A percentile compares a stretch with the other conserved stretches of the same genome.
Conservation (phyloP, 2,329 filamentous ascomycete genomes). For the Cadophora sp. region DNA sequence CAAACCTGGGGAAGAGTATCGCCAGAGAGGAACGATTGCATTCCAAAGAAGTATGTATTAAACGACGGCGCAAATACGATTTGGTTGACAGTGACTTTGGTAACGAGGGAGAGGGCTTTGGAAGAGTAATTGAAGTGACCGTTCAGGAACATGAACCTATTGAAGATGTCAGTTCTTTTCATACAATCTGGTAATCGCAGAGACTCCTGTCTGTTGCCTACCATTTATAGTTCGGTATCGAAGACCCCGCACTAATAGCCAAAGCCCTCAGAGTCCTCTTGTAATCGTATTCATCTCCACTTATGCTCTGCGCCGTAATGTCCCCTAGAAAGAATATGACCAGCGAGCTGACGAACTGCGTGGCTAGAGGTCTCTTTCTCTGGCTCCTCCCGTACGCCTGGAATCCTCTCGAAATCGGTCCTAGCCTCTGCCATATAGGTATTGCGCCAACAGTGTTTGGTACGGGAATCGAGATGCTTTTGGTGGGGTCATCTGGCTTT, state of each 20-base stretch:
- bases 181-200: background rate
- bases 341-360: conserved; percentile 77
- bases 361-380: conserved; percentile 74
- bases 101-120: conserved; percentile 70
- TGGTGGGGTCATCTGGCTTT: conserved; percentile 35
- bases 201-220: conserved; percentile 51
- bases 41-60: conserved; percentile 82
- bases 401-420: conserved; percentile 60
- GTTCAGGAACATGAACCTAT: conserved; percentile 80
- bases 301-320: conserved; percentile 75
- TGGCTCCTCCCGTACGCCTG: conserved; percentile 75
- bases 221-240: conserved; percentile 85
- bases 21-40: conserved; percentile 78
- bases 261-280: conserved; percentile 74
- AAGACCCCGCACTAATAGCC: conserved; percentile 73
- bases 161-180: conserved; percentile 1
- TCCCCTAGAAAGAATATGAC: conserved; percentile 83
- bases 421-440: conserved; percentile 62
- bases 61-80: conserved; percentile 81
- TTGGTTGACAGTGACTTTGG: conserved; percentile 85
- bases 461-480: conserved; percentile 50
- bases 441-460: conserved; percentile 50
- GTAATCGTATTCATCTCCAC: conserved; percentile 69
- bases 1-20: conserved; percentile 67
- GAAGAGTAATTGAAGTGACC: conserved; percentile 85